A percentile compares a stretch with the other conserved stretches of the same genome.
These are phyloP conservation scores for Penicillium sp. DNA, from an alignment of 2,329 filamentous ascomycete genomes.

Conservation along the genomic window DNA sequence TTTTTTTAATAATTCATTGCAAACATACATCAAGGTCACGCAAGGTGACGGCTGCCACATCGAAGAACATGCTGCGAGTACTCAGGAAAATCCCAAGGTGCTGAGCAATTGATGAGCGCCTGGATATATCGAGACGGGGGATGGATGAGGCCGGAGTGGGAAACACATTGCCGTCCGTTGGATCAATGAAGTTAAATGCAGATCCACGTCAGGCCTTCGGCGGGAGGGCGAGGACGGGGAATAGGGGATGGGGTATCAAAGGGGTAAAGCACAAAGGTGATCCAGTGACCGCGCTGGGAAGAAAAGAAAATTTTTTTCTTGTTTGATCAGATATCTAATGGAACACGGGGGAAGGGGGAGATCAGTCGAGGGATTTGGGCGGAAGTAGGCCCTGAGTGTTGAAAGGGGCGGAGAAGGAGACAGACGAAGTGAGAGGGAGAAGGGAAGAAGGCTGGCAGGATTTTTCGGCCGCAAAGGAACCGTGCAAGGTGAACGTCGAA, in stretches of 20 bases:
- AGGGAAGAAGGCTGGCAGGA: slow-evolving; percentile 2
- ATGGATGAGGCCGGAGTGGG: neutral
- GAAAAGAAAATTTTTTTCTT: slow-evolving; percentile 16
- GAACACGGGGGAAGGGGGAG: slow-evolving; percentile 5
- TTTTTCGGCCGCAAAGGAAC: slow-evolving; percentile 12
- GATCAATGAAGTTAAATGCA: neutral
- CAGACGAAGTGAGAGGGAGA: neutral
- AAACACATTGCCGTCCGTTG: neutral
- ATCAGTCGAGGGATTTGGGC: slow-evolving; percentile 7
- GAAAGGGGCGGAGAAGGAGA: neutral
- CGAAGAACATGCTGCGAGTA: slow-evolving; percentile 13
- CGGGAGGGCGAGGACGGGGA: neutral
- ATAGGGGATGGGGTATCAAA: slow-evolving; percentile 15
- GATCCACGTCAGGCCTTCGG: neutral
- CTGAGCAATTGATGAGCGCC: slow-evolving; percentile 31
- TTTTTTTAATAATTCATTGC: slow-evolving; percentile 12
- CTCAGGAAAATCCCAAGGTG: neutral
- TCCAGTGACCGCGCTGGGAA: slow-evolving; percentile 12
- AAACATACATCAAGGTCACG: slow-evolving; percentile 27
- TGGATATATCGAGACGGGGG: slow-evolving; percentile 20
- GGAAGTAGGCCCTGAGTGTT: slow-evolving; percentile 12
- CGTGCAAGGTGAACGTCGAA: slow-evolving; percentile 11
- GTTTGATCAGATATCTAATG: slow-evolving; percentile 16
- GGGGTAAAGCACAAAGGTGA: slow-evolving; percentile 11
- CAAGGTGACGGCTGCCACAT: slow-evolving; percentile 38